phyloP scores from a whole-genome alignment of 2,329 filamentous ascomycete genomes.

The Dryadomyces quercivorus region DNA sequence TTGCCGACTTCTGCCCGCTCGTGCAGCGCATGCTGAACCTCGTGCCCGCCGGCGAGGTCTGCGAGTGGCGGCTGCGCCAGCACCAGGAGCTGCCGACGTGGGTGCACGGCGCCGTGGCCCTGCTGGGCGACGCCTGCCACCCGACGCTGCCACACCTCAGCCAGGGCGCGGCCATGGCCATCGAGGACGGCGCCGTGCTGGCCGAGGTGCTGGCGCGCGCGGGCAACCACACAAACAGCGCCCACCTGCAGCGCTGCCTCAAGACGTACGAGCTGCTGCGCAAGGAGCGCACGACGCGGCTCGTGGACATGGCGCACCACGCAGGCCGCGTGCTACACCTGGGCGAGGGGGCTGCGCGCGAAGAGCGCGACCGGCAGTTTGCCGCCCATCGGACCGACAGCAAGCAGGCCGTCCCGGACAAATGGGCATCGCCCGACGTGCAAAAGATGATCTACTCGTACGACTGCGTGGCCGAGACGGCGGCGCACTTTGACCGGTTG shows the following conservation, averaged over 20 bases:
- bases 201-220: slow-evolving; percentile 35
- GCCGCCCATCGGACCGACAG: slow-evolving; percentile 31
- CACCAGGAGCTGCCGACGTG: slow-evolving; percentile 45
- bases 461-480: slow-evolving; percentile 45
- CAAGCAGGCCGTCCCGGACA: slow-evolving; percentile 46
- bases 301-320: slow-evolving; percentile 41
- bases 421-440: slow-evolving; percentile 59
- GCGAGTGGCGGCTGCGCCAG: slow-evolving; percentile 52
- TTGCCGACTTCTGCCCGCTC: slow-evolving; percentile 46
- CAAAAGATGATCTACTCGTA: slow-evolving; percentile 54
- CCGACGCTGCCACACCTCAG: slow-evolving; percentile 55
- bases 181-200: slow-evolving; percentile 53
- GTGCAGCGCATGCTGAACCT: slow-evolving; percentile 47
- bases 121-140: slow-evolving; percentile 55
- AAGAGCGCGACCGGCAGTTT: slow-evolving; percentile 46
- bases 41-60: slow-evolving; percentile 49
- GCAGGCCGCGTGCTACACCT: slow-evolving; percentile 44
- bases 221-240: slow-evolving; percentile 14
- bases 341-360: slow-evolving; percentile 43
- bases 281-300: slow-evolving; percentile 38
- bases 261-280: slow-evolving; percentile 43
- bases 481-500: slow-evolving; percentile 37
- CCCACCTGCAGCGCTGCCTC: slow-evolving; percentile 34
- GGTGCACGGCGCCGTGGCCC: slow-evolving; percentile 41
- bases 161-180: slow-evolving; percentile 56